phyloP scores from a whole-genome alignment of 305 asterid species.

The Rubia tinctorum region DNA sequence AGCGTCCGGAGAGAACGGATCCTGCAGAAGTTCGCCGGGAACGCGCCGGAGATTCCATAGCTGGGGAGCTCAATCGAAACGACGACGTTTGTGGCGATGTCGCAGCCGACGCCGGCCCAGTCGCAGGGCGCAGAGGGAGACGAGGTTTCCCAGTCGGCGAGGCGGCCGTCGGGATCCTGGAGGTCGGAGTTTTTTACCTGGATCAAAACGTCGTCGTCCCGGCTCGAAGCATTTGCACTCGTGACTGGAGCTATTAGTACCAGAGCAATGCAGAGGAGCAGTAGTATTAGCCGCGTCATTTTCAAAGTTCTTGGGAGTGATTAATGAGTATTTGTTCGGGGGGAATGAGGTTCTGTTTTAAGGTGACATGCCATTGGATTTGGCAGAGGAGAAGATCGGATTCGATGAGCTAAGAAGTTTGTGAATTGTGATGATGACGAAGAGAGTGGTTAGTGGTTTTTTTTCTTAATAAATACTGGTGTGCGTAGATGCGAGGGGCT shows the following conservation, averaged over 20 bases:
- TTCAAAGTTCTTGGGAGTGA: not conserved
- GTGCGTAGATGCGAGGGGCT: conserved; percentile 7
- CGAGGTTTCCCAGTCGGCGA: conserved; percentile 50
- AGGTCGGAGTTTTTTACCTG: conserved; percentile 52
- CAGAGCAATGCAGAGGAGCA: conserved; percentile 19
- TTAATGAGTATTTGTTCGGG: not conserved
- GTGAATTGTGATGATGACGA: not conserved
- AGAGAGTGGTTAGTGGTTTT: not conserved
- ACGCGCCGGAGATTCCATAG: conserved; percentile 39
- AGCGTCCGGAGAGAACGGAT: conserved; percentile 53
- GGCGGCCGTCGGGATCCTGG: conserved; percentile 39
- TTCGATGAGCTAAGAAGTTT: not conserved
- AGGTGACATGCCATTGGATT: conserved; percentile 6
- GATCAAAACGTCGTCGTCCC: conserved; percentile 59
- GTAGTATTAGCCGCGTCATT: not conserved
- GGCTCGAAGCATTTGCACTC: conserved; percentile 35
- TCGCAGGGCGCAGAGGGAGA: conserved; percentile 59
- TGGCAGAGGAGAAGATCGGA: not conserved
- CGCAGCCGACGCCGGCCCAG: conserved; percentile 78
- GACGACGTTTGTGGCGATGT: conserved; percentile 29
- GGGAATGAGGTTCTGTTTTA: not conserved
- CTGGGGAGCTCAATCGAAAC: conserved; percentile 49
- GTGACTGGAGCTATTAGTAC: conserved; percentile 19
- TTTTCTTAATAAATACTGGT: not conserved
- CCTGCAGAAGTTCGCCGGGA: conserved; percentile 85